These are phyloP conservation scores for Crithidia bombi DNA, from an alignment of 208 protist genomes.

Conservation along the genomic window DNA sequence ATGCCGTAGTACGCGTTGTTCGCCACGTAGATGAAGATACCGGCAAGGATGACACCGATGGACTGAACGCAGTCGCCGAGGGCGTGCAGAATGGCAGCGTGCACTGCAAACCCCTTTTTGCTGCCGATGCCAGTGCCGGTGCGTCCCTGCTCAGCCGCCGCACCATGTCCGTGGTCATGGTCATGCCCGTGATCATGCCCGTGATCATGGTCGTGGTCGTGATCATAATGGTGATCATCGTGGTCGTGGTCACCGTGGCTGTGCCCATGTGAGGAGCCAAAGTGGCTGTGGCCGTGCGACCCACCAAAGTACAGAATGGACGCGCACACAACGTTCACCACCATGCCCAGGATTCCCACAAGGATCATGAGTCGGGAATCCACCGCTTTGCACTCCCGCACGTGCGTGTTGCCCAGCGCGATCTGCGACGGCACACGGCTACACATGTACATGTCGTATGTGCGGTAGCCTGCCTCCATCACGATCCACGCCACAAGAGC, in stretches of 20 bases:
- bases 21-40: conserved; percentile 76
- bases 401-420: conserved; percentile 1
- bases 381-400: conserved; percentile 51
- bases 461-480: conserved; percentile 75
- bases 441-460: conserved; percentile 66
- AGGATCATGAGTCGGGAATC: conserved; percentile 80
- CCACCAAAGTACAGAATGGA: conserved; percentile 86
- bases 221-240: conserved; percentile 29
- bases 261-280: conserved; percentile 35
- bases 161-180: conserved; percentile 40
- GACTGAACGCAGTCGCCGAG: conserved; percentile 92
- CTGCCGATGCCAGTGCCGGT: conserved; percentile 19
- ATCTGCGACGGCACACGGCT: conserved; percentile 47
- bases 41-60: conserved; percentile 87
- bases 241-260: conserved; percentile 41
- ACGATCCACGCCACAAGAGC: conserved; percentile 81
- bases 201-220: conserved; percentile 50
- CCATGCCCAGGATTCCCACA: conserved; percentile 80
- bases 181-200: conserved; percentile 49
- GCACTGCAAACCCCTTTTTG: conserved; percentile 59
- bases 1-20: conserved; percentile 54
- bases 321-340: conserved; percentile 87
- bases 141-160: not conserved
- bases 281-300: conserved; percentile 80
- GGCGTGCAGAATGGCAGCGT: conserved; percentile 88